Evolutionary conservation across 176 grass and related monocot species (phyloP), one percentile per base, ranked within the genome.

Genomic region (Raddia distichophylla): DNA sequence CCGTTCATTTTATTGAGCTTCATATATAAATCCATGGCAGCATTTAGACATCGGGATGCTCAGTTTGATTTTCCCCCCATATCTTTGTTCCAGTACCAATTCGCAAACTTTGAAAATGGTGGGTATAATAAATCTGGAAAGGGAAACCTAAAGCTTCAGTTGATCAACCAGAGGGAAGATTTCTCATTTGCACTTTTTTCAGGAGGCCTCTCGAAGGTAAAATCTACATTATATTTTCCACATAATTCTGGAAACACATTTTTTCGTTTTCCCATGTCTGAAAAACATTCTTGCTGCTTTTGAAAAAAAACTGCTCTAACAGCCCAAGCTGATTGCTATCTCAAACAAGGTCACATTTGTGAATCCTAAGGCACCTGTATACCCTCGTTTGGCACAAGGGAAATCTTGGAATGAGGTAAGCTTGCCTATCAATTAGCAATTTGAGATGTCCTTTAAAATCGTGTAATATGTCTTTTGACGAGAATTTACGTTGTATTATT

Each of bases 101-200:
- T 77, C 83, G 77, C 88, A 43, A 91, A 82, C 33, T 93, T 88
- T 62, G 87, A 66, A 78, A 97, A 80, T 34, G 51, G 33, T 22
- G 66, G 3, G 16, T 91, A 88, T 59, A 77, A 5, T 17, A 88
- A 69, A 57, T 67, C 85, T 78, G 94, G 94, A 43, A 90, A 87
- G 71, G 82, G 87, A 16, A 10, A 42, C 6, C 49, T 94, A 71
- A 91, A 88, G 86, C 87, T 91, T 86, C 94, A 94, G 37, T 47
- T 94, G 79, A 97, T 97, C 82, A 97, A 94, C 59, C 94, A 94
- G 83, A 89, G 87, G 46, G 89, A 71, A 44, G 94, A 93, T 77
- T 97, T 97, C 76, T 75, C 91, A n/a, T 91, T 94, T 44, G 87
- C 74, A 67, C 78, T 97, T 56, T 97, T 94, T 70, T 83, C 90